Evolutionary conservation across 1,284 basidiomycete genomes (phyloP).

Genomic region (Exsudoporus floridanus): DNA sequence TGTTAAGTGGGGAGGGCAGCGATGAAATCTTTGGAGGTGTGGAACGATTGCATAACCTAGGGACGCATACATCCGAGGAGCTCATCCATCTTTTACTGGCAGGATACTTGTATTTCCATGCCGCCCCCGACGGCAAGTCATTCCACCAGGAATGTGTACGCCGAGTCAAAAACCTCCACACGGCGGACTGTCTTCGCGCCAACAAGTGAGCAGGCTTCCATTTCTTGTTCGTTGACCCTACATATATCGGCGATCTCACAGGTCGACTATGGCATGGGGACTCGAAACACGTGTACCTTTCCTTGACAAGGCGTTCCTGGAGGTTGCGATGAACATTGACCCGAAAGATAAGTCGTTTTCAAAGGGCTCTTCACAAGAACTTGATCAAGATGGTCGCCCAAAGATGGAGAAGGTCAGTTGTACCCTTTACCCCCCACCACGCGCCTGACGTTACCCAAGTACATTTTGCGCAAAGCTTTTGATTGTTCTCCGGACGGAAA

Average conservation of each 20-base stretch:
- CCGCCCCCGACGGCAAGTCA: slow-evolving; percentile 84
- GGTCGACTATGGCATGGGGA: slow-evolving; percentile 99
- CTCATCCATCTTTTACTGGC: slow-evolving; percentile 5
- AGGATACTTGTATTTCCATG: slow-evolving; percentile 99
- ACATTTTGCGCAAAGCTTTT: slow-evolving; percentile 97
- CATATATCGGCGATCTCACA: slow-evolving; percentile 31
- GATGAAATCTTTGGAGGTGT: slow-evolving; percentile 96
- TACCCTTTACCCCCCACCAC: slow-evolving; percentile 4
- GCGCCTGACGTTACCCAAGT: slow-evolving; percentile 47
- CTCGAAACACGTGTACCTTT: slow-evolving; percentile 99
- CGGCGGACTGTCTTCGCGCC: slow-evolving; percentile 94
- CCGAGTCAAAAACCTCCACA: slow-evolving; percentile 98
- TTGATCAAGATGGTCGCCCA: slow-evolving; percentile 83
- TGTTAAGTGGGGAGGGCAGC: slow-evolving; percentile 95
- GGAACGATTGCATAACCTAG: slow-evolving; percentile 10
- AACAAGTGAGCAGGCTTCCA: slow-evolving; percentile 73
- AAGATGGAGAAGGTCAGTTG: slow-evolving; percentile 86
- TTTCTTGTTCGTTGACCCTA: slow-evolving; percentile 1
- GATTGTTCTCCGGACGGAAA: slow-evolving; percentile 86
- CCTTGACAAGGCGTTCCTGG: slow-evolving; percentile 96
- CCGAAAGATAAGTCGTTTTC: slow-evolving; percentile 88
- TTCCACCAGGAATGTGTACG: slow-evolving; percentile 97
- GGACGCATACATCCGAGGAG: not conserved
- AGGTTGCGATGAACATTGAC: slow-evolving; percentile 90
- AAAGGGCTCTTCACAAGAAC: slow-evolving; percentile 75